Conservation (phyloP, 1,139 yeast species). For the Kodamaea suecica region DNA sequence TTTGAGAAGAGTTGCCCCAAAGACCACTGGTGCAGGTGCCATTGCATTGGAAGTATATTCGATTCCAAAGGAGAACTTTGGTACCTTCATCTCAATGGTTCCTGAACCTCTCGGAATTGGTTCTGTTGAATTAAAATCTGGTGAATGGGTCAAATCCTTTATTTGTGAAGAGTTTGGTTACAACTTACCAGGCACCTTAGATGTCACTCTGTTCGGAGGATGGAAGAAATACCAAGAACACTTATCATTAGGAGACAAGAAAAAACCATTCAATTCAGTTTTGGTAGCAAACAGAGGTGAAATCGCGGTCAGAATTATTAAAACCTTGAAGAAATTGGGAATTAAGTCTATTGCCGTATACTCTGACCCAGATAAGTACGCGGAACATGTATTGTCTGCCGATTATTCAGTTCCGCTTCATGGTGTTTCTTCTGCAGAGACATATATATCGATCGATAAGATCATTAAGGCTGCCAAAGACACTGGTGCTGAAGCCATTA, state of each 20-base stretch:
- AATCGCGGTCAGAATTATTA: constrained; percentile 91
- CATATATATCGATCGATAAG: constrained; percentile 82
- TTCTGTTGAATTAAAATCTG: constrained; percentile 73
- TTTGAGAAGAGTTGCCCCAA: constrained; percentile 56
- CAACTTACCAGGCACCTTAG: constrained; percentile 63
- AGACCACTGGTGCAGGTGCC: constrained; percentile 46
- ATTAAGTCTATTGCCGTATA: constrained; percentile 83
- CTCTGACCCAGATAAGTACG: constrained; percentile 85
- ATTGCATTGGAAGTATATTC: constrained; percentile 81
- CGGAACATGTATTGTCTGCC: constrained; percentile 80
- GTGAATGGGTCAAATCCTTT: constrained; percentile 85
- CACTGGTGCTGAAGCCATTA: constrained; percentile 84
- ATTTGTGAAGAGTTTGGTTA: constrained; percentile 92
- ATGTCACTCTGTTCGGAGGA: constrained; percentile 82
- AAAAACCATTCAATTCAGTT: constrained; percentile 75
- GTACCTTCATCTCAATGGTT: constrained; percentile 78
- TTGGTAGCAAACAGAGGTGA: constrained; percentile 97
- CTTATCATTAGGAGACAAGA: constrained; percentile 23
- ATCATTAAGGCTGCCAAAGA: constrained; percentile 80
- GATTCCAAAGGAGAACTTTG: constrained; percentile 73
- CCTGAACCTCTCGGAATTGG: constrained; percentile 97
- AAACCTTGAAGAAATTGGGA: constrained; percentile 75
- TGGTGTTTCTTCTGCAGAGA: constrained; percentile 84
- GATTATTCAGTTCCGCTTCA: constrained; percentile 77
- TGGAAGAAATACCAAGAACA: constrained; percentile 70